phyloP scores from a whole-genome alignment of 2,329 filamentous ascomycete genomes.

The Trichophyton mentagrophytes region DNA sequence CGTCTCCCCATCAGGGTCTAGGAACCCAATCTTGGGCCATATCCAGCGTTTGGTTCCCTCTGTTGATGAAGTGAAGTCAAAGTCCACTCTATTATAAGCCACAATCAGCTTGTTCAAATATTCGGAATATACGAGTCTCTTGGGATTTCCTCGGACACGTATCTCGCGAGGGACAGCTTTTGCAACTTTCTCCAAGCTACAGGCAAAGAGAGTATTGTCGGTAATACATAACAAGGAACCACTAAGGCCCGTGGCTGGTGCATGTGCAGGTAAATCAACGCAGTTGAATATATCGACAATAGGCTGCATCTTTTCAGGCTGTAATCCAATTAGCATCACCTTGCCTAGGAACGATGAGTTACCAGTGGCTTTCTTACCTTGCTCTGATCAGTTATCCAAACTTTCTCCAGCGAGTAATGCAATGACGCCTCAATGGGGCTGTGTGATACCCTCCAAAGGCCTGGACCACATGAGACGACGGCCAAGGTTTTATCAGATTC shows the following conservation, averaged over 20 bases:
- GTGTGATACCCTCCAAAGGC: conserved; percentile 28
- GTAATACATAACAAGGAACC: conserved; percentile 38
- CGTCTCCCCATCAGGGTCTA: conserved; percentile 23
- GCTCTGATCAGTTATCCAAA: conserved; percentile 33
- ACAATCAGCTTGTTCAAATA: conserved; percentile 38
- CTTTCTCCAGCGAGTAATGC: conserved; percentile 22
- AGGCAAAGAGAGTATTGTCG: conserved; percentile 36
- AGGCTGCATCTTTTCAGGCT: conserved; percentile 29
- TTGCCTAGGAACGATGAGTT: too few relatives aligned
- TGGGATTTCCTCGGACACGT: conserved; percentile 30
- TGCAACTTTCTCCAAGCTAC: conserved; percentile 32
- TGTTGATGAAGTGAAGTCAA: conserved; percentile 16
- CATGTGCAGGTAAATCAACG: conserved; percentile 18
- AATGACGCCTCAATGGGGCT: conserved; percentile 15
- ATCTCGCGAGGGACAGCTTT: conserved; percentile 32
- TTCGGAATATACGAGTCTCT: conserved; percentile 34
- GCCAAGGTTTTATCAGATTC: conserved; percentile 18
- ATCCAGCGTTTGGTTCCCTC: conserved; percentile 22
- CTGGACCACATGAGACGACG: conserved; percentile 26
- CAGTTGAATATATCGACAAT: conserved; percentile 26
- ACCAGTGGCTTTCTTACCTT: conserved; percentile 20
- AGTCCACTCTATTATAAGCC: conserved; percentile 28
- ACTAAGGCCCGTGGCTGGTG: conserved; percentile 20
- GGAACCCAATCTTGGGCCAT: conserved; percentile 27
- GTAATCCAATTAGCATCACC: conserved; percentile 8